Evolutionary conservation across 2,329 filamentous ascomycete species (phyloP).

Genomic region (Apiospora saccharicola): DNA sequence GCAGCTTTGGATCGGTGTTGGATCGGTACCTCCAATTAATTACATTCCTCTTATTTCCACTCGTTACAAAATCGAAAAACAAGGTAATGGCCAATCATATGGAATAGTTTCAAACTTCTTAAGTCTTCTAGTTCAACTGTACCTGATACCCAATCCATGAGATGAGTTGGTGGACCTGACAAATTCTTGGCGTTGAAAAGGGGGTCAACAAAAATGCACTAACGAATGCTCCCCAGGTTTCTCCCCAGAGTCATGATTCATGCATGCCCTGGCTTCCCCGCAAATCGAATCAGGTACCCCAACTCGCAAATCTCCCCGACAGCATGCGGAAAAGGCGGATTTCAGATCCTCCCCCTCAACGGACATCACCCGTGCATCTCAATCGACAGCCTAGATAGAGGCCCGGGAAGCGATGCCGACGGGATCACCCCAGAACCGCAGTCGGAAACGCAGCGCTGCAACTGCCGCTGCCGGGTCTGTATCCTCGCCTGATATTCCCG

Average conservation of each 20-base stretch:
- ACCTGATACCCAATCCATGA: too few species aligned
- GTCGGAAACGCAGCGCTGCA: neutral
- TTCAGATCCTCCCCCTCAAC: neutral
- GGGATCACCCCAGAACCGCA: neutral
- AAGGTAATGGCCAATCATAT: too few species aligned
- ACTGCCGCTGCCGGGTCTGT: neutral
- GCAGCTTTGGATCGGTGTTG: too few species aligned
- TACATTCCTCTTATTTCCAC: too few species aligned
- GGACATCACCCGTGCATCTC: neutral
- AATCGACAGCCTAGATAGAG: too few species aligned
- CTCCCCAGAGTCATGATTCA: neutral
- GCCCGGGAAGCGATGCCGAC: neutral
- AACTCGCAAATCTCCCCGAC: neutral
- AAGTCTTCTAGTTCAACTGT: too few species aligned
- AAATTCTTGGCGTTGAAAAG: neutral
- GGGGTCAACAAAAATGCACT: neutral
- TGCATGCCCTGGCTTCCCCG: neutral
- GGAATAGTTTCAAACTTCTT: too few species aligned
- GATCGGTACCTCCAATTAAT: too few species aligned
- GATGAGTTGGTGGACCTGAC: too few species aligned
- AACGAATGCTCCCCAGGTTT: neutral
- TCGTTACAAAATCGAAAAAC: too few species aligned
- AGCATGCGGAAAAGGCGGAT: neutral
- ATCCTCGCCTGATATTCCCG: neutral
- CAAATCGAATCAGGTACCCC: neutral